Base-by-base conservation (phyloP, 148 eudicot genomes). In the Agrostemma githago region DNA sequence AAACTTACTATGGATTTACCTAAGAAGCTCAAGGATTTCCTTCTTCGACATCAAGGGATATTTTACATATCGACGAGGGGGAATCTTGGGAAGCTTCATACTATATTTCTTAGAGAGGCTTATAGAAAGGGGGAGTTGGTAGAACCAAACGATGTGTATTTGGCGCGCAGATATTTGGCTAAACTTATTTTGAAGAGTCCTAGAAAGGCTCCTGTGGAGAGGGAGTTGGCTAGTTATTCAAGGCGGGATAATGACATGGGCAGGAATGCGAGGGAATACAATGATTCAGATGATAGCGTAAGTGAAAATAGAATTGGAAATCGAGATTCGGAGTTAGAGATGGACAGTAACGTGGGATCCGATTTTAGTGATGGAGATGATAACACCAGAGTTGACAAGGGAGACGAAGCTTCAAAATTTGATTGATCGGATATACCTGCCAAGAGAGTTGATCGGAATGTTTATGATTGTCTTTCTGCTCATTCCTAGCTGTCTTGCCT, bases 61-160 rank as follows among this genome's bases (percentile, higher is more conserved):
- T 92, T 92, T 77, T 95, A 95, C 70, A 86, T 95, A 42, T 95
- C 99, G 9, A 95, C 99, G 0, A 87, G 97, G 80, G 99, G 99
- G 72, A 92, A 95, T 81, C 87, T 84, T 11, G 99, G 99, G 78
- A 95, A 90, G 89, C 85, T 95, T 68, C 99, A 95, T 78, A 95
- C 99, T 3, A 80, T 95, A 67, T 95, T 95, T 76, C 84, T 95
- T 37, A 87, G 96, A 83, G 99, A 95, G 88, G 97, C 89, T 54
- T 90, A 92, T 84, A 82, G 62, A 80, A 95, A 84, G 65, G 99
- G 99, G 64, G 97, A 95, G 74, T 75, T 95, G 77, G 74, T 95
- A 7, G 93, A 88, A 77, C 93, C 92, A 4, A 95, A 95, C 80
- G 96, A 86, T 58, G 82, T 95, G 86, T 95, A 95, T 80, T 82